Evolutionary conservation across 306 rosid species (phyloP).

Genomic region (Lupinus albus): DNA sequence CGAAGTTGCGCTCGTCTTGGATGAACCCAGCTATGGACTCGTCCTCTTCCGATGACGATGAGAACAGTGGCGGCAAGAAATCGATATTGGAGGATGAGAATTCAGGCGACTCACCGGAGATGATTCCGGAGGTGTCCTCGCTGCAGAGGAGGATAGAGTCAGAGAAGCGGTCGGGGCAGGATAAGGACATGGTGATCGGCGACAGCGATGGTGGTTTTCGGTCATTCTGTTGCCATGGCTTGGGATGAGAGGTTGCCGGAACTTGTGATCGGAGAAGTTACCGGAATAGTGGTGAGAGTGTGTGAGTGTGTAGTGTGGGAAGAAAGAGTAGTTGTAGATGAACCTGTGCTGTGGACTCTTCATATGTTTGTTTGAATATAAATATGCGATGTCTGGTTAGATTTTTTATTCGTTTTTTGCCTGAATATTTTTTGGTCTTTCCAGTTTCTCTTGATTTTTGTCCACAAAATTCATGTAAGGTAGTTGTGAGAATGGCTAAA

Average conservation of each 20-base stretch:
- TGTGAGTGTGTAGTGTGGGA: slow-evolving; percentile 17
- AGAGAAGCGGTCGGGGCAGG: slow-evolving; percentile 67
- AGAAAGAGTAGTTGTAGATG: slow-evolving; percentile 36
- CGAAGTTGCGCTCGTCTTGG: slow-evolving; percentile 76
- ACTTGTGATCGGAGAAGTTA: slow-evolving; percentile 40
- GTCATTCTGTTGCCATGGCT: slow-evolving; percentile 66
- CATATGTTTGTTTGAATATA: slow-evolving; percentile 55
- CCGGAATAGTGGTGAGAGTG: slow-evolving; percentile 43
- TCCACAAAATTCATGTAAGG: too few relatives aligned
- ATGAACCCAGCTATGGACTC: slow-evolving; percentile 81
- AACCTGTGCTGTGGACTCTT: slow-evolving; percentile 17
- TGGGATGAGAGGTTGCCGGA: slow-evolving; percentile 32
- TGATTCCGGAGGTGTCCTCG: slow-evolving; percentile 66
- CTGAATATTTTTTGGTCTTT: not conserved
- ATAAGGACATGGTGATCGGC: slow-evolving; percentile 66
- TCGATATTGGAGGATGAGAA: slow-evolving; percentile 62
- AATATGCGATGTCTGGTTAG: slow-evolving; percentile 50
- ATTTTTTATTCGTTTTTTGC: not conserved
- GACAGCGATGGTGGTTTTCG: not conserved
- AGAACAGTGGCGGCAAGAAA: slow-evolving; percentile 37
- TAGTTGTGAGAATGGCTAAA: too few relatives aligned
- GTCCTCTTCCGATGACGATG: slow-evolving; percentile 40
- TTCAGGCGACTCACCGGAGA: slow-evolving; percentile 71
- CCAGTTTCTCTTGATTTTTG: not conserved
- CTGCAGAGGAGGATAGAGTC: slow-evolving; percentile 78